Base-by-base conservation (phyloP, 106 monocot genomes). In the Ottelia alismoides region DNA sequence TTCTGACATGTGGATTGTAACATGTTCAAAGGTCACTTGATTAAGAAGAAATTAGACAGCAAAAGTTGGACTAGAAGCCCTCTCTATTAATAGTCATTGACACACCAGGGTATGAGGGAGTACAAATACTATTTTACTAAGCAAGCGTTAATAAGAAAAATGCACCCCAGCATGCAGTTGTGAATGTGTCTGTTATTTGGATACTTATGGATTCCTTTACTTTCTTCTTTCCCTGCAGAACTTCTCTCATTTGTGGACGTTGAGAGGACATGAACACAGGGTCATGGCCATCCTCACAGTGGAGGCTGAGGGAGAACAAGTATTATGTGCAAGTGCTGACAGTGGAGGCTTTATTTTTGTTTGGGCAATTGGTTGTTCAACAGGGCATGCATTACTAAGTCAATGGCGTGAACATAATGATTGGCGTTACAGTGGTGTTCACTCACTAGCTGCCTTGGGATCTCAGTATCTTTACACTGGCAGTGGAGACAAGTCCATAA, bases 361-460 rank as follows among this genome's bases (percentile, higher is more conserved):
- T 28, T 99, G 98, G 98, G 55, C 30, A 25, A 66, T 90, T 62
- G 51, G 56, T 47, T n/a, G 57, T 22, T 55, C 78, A 22, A 2
- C 49, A 1, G 74, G 62, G 27, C 65, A 74, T 53, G 72, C 56
- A 21, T 73, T 64, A 35, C 50, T 79, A 35, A 82, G 71, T 58
- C 81, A 74, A 58, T 99, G 98, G 98, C 74, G 79, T 65, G 85
- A 90, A 52, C 82, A 90, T 56, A 76, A 77, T 40, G 85, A 90
- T 71, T 99, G 98, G 98, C 85, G 79, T 6, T 99, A 77, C 58
- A 79, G 77, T 61, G 89, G 85, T 12, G 59, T 98, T 50, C 82
- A 98, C 29, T 74, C 79, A 3, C 44, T 98, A 56, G 90, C 79
- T 44, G 62, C 76, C 57, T 79, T 82, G 45, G 82, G 66, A 64